phyloP scores from a whole-genome alignment of 2,329 filamentous ascomycete species.

The Pseudogymnoascus sp. region DNA sequence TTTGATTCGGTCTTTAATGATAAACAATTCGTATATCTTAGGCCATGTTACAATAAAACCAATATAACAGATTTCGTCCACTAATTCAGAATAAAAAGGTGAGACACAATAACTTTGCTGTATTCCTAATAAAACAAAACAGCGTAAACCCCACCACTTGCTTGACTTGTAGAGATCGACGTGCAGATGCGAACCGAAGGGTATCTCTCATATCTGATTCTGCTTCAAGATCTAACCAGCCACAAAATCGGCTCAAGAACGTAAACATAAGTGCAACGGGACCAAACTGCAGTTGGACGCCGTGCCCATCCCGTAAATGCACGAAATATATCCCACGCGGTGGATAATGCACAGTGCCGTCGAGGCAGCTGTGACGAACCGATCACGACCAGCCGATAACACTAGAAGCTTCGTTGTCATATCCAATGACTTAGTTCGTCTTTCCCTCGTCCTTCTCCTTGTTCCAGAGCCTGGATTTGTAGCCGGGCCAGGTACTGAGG shows the following conservation, averaged over 20 bases:
- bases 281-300: background rate
- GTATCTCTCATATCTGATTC: background rate
- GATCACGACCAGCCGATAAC: background rate
- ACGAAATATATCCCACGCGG: background rate
- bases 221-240: background rate
- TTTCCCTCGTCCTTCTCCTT: slow-evolving; percentile 26
- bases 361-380: background rate
- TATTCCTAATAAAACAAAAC: background rate
- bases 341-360: background rate
- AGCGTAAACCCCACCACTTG: background rate
- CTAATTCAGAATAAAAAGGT: background rate
- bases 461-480: slow-evolving; percentile 32
- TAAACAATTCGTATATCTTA: background rate
- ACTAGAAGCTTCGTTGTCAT: background rate
- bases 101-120: background rate
- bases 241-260: slow-evolving; percentile 7
- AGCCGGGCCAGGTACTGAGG: slow-evolving; percentile 32
- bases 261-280: background rate
- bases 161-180: background rate
- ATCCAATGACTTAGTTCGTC: slow-evolving; percentile 21
- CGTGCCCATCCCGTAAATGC: background rate
- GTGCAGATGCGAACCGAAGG: background rate
- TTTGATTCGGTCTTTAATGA: background rate
- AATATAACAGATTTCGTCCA: background rate
- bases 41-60: background rate